Percentiles rank a stretch among this genome's conserved stretches.
phyloP scores from a whole-genome alignment of 148 eudicot genomes.

The Bassia scoparia region DNA sequence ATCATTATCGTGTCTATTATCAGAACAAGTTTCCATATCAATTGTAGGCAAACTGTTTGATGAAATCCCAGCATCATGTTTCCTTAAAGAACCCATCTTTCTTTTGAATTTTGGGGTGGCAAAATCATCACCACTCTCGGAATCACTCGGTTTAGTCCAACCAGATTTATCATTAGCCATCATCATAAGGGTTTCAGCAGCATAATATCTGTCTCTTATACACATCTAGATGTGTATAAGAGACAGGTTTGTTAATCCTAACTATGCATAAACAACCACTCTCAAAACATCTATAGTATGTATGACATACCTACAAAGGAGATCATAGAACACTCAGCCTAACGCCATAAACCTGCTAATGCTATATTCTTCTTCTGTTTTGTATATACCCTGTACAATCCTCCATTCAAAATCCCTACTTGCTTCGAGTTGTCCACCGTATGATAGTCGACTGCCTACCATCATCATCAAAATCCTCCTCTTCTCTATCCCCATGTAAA shows the following conservation, averaged over 20 bases:
- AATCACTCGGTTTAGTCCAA: background rate
- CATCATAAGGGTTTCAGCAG: constrained; percentile 6
- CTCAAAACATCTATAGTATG: too few relatives aligned
- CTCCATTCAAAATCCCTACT: too few relatives aligned
- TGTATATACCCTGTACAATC: too few relatives aligned
- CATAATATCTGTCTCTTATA: background rate
- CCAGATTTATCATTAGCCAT: constrained; percentile 1
- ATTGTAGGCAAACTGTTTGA: constrained; percentile 1
- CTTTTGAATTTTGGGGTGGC: background rate
- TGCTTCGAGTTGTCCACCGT: background rate
- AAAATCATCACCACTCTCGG: background rate
- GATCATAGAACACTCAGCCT: too few relatives aligned
- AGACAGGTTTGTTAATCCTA: too few relatives aligned
- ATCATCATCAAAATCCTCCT: constrained; percentile 65
- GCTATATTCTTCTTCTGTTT: too few relatives aligned
- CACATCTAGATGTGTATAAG: too few relatives aligned
- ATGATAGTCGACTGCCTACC: constrained; percentile 29
- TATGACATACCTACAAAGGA: too few relatives aligned
- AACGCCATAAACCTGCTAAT: too few relatives aligned
- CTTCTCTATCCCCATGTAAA: constrained; percentile 60
- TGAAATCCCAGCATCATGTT: background rate
- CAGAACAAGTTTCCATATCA: background rate
- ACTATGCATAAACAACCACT: too few relatives aligned
- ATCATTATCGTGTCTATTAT: background rate
- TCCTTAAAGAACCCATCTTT: background rate